A percentile compares a stretch with the other conserved stretches of the same genome.
Conservation (phyloP, 2,329 filamentous ascomycete species). For the Colletotrichum cordylinicola region DNA sequence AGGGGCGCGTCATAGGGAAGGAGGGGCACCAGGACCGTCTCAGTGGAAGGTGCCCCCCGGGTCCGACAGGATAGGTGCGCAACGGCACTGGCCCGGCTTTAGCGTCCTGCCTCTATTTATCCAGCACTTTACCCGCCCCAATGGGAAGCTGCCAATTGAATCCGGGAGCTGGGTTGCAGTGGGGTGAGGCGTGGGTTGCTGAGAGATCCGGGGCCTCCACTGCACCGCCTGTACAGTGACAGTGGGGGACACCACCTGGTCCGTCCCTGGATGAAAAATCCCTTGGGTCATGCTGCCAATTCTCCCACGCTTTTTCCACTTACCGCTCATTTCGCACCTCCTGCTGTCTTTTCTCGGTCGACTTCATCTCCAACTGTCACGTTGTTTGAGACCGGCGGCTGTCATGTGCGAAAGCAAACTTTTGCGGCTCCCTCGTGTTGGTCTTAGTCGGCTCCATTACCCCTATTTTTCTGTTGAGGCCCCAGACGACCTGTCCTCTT, state of each 20-base stretch:
- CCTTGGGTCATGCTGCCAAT: not conserved
- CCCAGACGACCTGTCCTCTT: not conserved
- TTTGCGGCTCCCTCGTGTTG: not conserved
- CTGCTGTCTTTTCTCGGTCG: not conserved
- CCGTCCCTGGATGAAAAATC: not conserved
- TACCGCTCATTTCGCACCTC: slow-evolving; percentile 9
- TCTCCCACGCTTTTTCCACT: not conserved
- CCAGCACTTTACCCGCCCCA: slow-evolving; percentile 21
- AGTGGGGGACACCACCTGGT: not conserved
- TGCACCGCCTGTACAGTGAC: not conserved
- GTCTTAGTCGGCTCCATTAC: not conserved
- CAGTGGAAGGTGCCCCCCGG: not conserved
- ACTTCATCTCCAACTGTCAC: not conserved
- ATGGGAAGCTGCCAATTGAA: not conserved
- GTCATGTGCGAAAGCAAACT: not conserved
- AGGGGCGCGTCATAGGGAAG: not conserved
- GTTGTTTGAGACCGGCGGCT: not conserved
- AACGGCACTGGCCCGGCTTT: slow-evolving; percentile 13
- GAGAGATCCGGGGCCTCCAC: not conserved
- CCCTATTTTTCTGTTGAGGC: not conserved
- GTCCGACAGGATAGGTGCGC: slow-evolving; percentile 12
- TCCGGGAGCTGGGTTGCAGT: slow-evolving; percentile 12
- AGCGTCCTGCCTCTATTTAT: slow-evolving; percentile 14
- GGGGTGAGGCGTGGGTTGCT: not conserved
- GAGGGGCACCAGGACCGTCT: not conserved